A percentile compares a stretch with the other conserved stretches of the same genome.
These are phyloP conservation scores for Alternaria solani DNA, from an alignment of 2,329 filamentous ascomycete genomes.

Conservation along the genomic window DNA sequence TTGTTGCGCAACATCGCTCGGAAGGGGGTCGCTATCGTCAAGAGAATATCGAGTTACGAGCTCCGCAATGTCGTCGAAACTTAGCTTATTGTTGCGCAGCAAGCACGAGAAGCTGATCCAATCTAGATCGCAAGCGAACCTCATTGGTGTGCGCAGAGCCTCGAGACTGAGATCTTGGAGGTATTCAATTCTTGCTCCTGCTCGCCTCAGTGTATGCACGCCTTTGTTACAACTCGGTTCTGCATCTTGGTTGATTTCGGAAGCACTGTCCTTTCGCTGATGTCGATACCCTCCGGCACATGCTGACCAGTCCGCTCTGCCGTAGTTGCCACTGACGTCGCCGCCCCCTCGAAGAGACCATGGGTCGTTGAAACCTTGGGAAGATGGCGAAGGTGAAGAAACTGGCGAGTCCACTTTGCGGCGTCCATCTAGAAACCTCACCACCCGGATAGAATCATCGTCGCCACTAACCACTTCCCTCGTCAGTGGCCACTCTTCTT, in stretches of 20 bases:
- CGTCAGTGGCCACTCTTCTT: neutral
- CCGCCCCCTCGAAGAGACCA: neutral
- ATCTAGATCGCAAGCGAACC: neutral
- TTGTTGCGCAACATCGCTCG: neutral
- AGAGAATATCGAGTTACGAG: neutral
- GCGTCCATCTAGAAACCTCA: conserved; percentile 4
- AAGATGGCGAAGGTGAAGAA: neutral
- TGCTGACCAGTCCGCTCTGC: neutral
- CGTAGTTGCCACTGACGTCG: neutral
- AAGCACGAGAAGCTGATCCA: conserved; percentile 7
- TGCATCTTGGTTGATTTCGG: neutral
- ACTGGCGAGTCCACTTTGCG: neutral
- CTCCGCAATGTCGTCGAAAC: conserved; percentile 8
- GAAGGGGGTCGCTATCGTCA: neutral
- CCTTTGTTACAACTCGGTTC: neutral
- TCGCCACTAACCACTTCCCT: neutral
- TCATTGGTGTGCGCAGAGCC: neutral
- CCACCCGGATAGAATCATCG: conserved; percentile 5
- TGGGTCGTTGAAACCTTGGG: neutral
- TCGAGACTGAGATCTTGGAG: neutral
- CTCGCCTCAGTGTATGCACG: neutral
- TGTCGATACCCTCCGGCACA: neutral
- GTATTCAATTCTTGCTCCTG: neutral
- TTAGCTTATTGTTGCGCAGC: conserved; percentile 4
- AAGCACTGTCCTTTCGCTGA: conserved; percentile 10